Conservation (phyloP, 306 rosid species). For the cucumber (Cucumis sativus) region Cucumber_9930_V3 NC_026657.2:1672501-1673000, state of each 20-base stretch:
- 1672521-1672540: slow-evolving; percentile 88
- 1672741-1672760: slow-evolving; percentile 43
- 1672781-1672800: slow-evolving; percentile 51
- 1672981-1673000: slow-evolving; percentile 57
- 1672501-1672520: slow-evolving; percentile 79
- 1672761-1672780: slow-evolving; percentile 54
- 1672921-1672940: slow-evolving; percentile 51
- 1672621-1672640: slow-evolving; percentile 37
- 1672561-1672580: slow-evolving; percentile 86
- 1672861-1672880: not conserved
- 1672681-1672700: slow-evolving; percentile 28
- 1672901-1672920: slow-evolving; percentile 32
- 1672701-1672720: slow-evolving; percentile 33
- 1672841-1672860: slow-evolving; percentile 20
- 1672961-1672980: slow-evolving; percentile 83
- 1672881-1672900: slow-evolving; percentile 22
- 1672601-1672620: slow-evolving; percentile 68
- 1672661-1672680: slow-evolving; percentile 27
- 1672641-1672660: slow-evolving; percentile 19
- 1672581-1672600: slow-evolving; percentile 77
- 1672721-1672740: slow-evolving; percentile 57
- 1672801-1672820: slow-evolving; percentile 23
- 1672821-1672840: slow-evolving; percentile 26
- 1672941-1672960: slow-evolving; percentile 68
- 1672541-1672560: slow-evolving; percentile 48